These are phyloP conservation scores for Candida boleticola DNA, from an alignment of 805 yeast species.

Conservation along the genomic window DNA sequence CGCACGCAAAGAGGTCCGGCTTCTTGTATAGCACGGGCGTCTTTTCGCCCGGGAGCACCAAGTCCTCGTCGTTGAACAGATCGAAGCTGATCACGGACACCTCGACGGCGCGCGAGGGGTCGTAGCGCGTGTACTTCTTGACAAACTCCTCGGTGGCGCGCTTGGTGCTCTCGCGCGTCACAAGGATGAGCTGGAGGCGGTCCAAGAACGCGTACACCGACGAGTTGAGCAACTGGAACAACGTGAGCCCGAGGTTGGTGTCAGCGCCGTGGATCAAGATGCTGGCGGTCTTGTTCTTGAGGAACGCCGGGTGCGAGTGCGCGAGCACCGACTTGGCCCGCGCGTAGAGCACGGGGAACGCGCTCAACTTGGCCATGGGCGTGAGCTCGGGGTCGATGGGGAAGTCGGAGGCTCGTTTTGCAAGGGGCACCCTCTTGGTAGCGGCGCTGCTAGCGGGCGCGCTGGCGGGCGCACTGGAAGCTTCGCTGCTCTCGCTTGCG, in stretches of 20 bases:
- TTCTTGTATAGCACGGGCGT: constrained; percentile 35
- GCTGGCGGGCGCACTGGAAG: not conserved
- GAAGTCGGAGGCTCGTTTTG: not conserved
- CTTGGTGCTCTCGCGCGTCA: constrained; percentile 23
- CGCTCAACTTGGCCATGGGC: constrained; percentile 30
- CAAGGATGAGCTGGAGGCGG: constrained; percentile 27
- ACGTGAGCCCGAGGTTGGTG: constrained; percentile 35
- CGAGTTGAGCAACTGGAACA: constrained; percentile 32
- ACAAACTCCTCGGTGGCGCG: constrained; percentile 20
- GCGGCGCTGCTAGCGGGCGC: not conserved
- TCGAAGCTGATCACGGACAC: constrained; percentile 33
- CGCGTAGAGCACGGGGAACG: constrained; percentile 34
- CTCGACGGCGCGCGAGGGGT: constrained; percentile 19
- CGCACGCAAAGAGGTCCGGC: constrained; percentile 36
- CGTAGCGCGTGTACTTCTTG: constrained; percentile 14
- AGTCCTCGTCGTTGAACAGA: constrained; percentile 27
- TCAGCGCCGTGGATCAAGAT: constrained; percentile 44
- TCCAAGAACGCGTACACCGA: constrained; percentile 22
- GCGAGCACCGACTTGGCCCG: constrained; percentile 35
- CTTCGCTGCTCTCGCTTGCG: not conserved
- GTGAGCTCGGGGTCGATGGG: constrained; percentile 18
- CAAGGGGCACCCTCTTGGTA: not conserved
- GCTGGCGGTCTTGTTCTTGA: not conserved
- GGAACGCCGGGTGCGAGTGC: constrained; percentile 21
- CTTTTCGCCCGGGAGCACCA: constrained; percentile 34